Percentiles rank a stretch among this genome's conserved stretches.
These are phyloP conservation scores for Ceratobasidium sp. DNA, from an alignment of 1,284 basidiomycete species.

Conservation along the genomic window DNA sequence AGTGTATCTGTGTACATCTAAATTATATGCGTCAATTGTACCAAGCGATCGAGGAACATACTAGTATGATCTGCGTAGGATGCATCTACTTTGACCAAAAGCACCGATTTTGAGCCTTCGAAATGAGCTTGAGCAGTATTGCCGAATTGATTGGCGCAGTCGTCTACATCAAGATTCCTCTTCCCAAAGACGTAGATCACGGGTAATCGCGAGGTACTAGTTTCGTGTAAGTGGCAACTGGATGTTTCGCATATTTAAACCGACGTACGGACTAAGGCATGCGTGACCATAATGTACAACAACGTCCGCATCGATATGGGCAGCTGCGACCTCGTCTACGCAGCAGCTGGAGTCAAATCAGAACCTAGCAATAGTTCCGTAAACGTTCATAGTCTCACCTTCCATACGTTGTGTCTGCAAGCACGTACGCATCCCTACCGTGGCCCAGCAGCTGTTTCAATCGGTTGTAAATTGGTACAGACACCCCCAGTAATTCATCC, in stretches of 20 bases:
- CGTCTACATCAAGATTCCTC: constrained; percentile 64
- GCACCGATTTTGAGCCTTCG: constrained; percentile 41
- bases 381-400: constrained; percentile 64
- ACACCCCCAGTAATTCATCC: constrained; percentile 89
- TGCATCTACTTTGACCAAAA: constrained; percentile 82
- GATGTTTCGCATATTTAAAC: neutral
- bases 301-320: constrained; percentile 92
- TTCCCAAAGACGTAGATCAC: constrained; percentile 88
- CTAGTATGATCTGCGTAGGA: constrained; percentile 78
- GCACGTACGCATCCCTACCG: constrained; percentile 79
- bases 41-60: constrained; percentile 51
- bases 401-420: constrained; percentile 97
- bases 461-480: constrained; percentile 84
- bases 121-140: constrained; percentile 4
- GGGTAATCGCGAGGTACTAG: constrained; percentile 79
- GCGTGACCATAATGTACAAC: constrained; percentile 98
- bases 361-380: neutral
- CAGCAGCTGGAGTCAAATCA: constrained; percentile 78
- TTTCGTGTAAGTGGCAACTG: constrained; percentile 4
- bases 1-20: constrained; percentile 16
- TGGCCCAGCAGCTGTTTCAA: constrained; percentile 67
- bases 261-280: constrained; percentile 82
- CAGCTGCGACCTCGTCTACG: constrained; percentile 94
- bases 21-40: neutral
- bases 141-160: constrained; percentile 56